phyloP scores from a whole-genome alignment of 306 rosid genomes.

The Quercus mongolica region DNA sequence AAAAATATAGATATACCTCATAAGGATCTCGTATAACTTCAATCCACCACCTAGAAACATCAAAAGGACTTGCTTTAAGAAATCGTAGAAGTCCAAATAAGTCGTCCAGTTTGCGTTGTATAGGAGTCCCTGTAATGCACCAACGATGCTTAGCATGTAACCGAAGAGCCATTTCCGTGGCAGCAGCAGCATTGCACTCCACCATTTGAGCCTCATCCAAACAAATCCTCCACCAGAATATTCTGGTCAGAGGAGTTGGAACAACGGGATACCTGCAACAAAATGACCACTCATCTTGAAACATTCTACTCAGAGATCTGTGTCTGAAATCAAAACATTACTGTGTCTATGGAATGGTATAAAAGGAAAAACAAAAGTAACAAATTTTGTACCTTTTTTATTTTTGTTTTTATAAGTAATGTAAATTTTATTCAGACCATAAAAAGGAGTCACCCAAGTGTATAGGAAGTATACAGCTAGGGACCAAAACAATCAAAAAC shows the following conservation, averaged over 20 bases:
- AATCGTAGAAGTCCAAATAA: conserved; percentile 80
- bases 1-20: conserved; percentile 51
- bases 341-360: not conserved
- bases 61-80: conserved; percentile 75
- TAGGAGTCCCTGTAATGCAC: conserved; percentile 98
- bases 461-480: no score
- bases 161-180: conserved; percentile 91
- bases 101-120: conserved; percentile 91
- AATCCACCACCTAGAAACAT: conserved; percentile 85
- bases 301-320: not conserved
- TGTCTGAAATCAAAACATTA: conserved; percentile 3
- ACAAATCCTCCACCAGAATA: conserved; percentile 97
- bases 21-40: conserved; percentile 92
- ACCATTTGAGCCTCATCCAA: conserved; percentile 99
- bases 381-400: no score
- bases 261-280: conserved; percentile 78
- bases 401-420: no score
- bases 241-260: conserved; percentile 90
- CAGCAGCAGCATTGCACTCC: conserved; percentile 77
- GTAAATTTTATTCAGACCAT: no score
- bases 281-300: conserved; percentile 11
- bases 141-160: conserved; percentile 76
- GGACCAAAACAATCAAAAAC: no score
- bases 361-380: not conserved
- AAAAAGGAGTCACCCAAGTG: no score